Base-by-base conservation (phyloP, 305 asterid genomes). In the Euphrasia arctica region DNA sequence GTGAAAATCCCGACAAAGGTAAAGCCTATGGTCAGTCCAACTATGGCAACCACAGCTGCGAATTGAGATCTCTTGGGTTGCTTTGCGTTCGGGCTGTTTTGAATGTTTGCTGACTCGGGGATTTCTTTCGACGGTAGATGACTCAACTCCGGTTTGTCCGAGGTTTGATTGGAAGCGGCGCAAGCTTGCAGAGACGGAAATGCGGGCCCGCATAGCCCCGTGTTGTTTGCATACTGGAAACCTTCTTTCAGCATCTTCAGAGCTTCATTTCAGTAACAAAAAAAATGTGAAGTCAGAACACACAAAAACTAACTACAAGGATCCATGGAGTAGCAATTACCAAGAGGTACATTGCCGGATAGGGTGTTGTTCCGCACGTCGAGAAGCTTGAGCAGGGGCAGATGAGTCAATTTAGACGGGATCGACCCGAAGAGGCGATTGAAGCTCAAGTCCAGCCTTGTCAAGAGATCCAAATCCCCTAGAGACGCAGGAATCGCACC, bases 401-500 rank as follows among this genome's bases (percentile, higher is more conserved):
- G 74, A 69, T 58, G 70, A 12, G 95, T 82, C 54, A 92, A 61
- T 72, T 76, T 84, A 18, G 72, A 49, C 5, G 98, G 98, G 68
- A 87, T 81, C 5, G 95, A 86, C 29, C 97, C 98, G 18, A 90
- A 85, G 2, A 92, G 85, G 64, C 57, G 56, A 78, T 92, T 92
- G 62, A 75, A 85, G 68, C 98, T 90, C 82, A 92, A 77, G 62
- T 92, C 97, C 83, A 92, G 57, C 79, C 98, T 87, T 48, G 84
- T 85, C 63, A 92, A 67, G 79, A 69, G 61, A 69, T 41, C 9
- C 70, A 92, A 75, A 39, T 71, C 76, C 32, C 96, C 98, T 49
- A 92, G 78, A 63, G 83, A 84, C 27, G 98, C 96, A 45, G 97
- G 98, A 73, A 92, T 92, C 18, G 98, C 97, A 64, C 96, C 97